These are phyloP conservation scores for Rhododendron molle DNA, from an alignment of 148 eudicot genomes.

Conservation along the genomic window DNA sequence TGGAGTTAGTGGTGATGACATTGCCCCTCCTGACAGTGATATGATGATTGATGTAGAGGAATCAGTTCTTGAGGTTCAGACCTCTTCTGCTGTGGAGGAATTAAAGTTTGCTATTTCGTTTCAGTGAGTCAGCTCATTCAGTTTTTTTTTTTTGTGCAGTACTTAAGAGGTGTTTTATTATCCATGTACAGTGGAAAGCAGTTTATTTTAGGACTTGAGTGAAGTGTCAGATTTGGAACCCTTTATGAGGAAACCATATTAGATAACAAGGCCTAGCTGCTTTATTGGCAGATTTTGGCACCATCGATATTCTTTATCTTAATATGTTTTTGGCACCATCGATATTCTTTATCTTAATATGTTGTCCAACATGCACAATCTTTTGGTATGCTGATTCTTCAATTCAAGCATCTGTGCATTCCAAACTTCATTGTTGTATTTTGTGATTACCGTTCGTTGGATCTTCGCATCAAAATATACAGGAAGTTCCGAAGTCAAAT, in stretches of 20 bases:
- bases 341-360: not conserved
- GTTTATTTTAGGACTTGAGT: not conserved
- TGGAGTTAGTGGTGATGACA: conserved; percentile 45
- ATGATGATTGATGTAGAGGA: conserved; percentile 87
- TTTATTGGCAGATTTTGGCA: not conserved
- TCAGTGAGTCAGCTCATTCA: conserved; percentile 38
- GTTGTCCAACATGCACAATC: conserved; percentile 12
- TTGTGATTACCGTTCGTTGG: not conserved
- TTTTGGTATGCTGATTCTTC: not conserved
- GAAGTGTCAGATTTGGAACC: not conserved
- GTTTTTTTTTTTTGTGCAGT: not conserved
- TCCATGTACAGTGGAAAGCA: not conserved
- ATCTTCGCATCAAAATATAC: not conserved
- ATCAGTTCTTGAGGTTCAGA: conserved; percentile 64
- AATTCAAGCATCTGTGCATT: not conserved
- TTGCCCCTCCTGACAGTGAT: conserved; percentile 37
- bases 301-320: not conserved
- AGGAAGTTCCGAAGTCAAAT: not conserved
- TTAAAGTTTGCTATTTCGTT: conserved; percentile 50
- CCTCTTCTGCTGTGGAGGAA: conserved; percentile 72
- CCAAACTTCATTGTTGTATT: not conserved
- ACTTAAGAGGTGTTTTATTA: not conserved
- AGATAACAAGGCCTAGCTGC: not conserved
- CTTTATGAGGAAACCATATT: not conserved
- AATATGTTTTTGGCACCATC: not conserved